Conservation (phyloP, 345 rosid species). For the Hibiscus syriacus region DNA sequence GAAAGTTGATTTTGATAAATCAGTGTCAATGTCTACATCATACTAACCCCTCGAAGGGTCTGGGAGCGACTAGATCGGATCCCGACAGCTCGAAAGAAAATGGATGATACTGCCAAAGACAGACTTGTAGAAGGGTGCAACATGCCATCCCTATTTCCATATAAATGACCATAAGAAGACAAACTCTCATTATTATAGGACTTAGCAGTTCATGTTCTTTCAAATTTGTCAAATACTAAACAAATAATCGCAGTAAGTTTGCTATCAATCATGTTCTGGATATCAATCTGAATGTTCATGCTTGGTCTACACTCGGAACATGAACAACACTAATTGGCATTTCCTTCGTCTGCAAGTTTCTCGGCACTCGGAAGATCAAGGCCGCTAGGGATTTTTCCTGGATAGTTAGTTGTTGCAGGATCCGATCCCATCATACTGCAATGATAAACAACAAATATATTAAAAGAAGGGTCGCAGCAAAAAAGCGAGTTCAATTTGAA, state of each 20-base stretch:
- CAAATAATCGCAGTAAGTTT: too few relatives aligned
- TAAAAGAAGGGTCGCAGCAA: background rate
- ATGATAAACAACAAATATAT: background rate
- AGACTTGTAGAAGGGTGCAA: background rate
- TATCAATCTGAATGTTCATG: background rate
- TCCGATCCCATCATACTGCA: constrained; percentile 42
- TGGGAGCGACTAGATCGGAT: background rate
- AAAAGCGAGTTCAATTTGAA: background rate
- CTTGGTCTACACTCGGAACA: background rate
- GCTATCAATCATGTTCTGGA: background rate
- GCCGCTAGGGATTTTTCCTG: constrained; percentile 47
- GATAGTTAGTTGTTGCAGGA: constrained; percentile 40
- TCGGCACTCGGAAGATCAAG: constrained; percentile 48
- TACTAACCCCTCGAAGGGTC: background rate
- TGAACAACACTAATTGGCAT: background rate
- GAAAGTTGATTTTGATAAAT: background rate
- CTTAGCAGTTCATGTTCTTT: background rate
- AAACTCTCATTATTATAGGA: background rate
- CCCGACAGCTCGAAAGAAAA: constrained; percentile 1
- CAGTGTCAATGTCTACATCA: background rate
- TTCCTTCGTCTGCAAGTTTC: constrained; percentile 5
- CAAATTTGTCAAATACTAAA: background rate
- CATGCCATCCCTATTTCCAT: background rate
- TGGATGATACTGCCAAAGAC: background rate
- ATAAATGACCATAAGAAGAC: background rate